phyloP scores from a whole-genome alignment of 208 protist genomes.

The Herpetomonas tarakana region DNA sequence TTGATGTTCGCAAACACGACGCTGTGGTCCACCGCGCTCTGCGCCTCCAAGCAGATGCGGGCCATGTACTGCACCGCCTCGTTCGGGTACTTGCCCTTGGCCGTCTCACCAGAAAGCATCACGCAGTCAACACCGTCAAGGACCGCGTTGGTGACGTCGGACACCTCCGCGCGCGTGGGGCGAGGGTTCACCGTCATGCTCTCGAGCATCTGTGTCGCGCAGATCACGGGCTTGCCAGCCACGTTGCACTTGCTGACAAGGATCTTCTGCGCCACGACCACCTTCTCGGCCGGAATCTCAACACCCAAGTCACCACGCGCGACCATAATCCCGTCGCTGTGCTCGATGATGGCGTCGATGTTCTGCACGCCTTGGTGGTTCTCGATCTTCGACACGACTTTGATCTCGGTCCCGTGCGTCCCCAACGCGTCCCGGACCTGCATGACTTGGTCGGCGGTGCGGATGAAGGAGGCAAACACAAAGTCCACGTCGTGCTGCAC shows the following conservation, averaged over 20 bases:
- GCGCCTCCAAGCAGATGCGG: constrained; percentile 88
- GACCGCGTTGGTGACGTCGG: constrained; percentile 98
- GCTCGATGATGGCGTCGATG: constrained; percentile 97
- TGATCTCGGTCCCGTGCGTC: constrained; percentile 80
- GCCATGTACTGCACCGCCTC: constrained; percentile 96
- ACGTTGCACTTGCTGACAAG: constrained; percentile 98
- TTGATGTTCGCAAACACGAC: constrained; percentile 85
- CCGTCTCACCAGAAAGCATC: constrained; percentile 99
- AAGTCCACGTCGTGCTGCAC: constrained; percentile 97
- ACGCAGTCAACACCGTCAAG: constrained; percentile 98
- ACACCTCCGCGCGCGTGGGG: constrained; percentile 98
- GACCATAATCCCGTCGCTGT: constrained; percentile 99
- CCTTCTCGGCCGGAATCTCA: constrained; percentile 98
- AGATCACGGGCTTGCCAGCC: constrained; percentile 98
- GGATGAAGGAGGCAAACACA: constrained; percentile 99
- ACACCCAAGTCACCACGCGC: constrained; percentile 98
- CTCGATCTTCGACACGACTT: constrained; percentile 99
- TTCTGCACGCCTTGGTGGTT: constrained; percentile 98
- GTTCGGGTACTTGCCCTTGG: constrained; percentile 96
- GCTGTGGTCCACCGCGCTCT: constrained; percentile 69
- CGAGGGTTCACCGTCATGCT: constrained; percentile 96
- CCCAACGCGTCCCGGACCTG: constrained; percentile 93
- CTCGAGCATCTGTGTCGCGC: constrained; percentile 99
- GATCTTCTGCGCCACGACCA: constrained; percentile 98
- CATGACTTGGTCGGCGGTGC: constrained; percentile 91